Percentiles rank a stretch among this genome's conserved stretches.
Evolutionary conservation across 2,329 filamentous ascomycete species (phyloP).

Genomic region (Graphium sp.): DNA sequence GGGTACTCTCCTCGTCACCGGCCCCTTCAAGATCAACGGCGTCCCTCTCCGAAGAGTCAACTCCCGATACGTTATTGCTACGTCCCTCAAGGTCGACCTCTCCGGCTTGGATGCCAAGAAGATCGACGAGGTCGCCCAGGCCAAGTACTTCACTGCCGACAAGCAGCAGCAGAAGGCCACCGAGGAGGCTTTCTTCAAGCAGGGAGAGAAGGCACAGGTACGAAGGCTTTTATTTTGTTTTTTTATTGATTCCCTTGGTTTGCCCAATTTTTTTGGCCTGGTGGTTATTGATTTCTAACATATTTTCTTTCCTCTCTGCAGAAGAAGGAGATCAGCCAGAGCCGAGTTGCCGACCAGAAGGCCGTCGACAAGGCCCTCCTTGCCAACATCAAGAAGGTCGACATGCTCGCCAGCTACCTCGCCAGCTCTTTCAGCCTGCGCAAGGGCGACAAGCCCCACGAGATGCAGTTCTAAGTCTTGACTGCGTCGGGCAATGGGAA

Average conservation of each 20-base stretch:
- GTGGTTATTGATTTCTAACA: no score
- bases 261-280: no score
- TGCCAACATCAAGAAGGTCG: slow-evolving; percentile 96
- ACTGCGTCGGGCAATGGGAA: slow-evolving; percentile 6
- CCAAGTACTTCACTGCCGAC: slow-evolving; percentile 92
- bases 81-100: slow-evolving; percentile 72
- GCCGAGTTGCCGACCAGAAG: slow-evolving; percentile 95
- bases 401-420: slow-evolving; percentile 86
- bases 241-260: no score
- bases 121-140: slow-evolving; percentile 59
- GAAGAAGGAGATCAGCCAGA: slow-evolving; percentile 94
- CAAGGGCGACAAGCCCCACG: slow-evolving; percentile 98
- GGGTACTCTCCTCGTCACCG: slow-evolving; percentile 96
- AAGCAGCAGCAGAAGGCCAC: slow-evolving; percentile 89
- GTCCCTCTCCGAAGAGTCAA: slow-evolving; percentile 92
- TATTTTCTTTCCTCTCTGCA: slow-evolving; percentile 22
- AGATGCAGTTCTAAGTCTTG: slow-evolving; percentile 88
- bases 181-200: slow-evolving; percentile 99
- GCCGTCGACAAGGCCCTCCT: slow-evolving; percentile 92
- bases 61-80: slow-evolving; percentile 85
- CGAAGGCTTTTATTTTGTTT: no score
- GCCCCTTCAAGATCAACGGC: slow-evolving; percentile 99
- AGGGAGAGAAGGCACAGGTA: slow-evolving; percentile 96
- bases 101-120: slow-evolving; percentile 78
- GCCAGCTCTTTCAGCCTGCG: slow-evolving; percentile 92